These are phyloP conservation scores for Pythium coloratum DNA, from an alignment of 352 stramenopile species.

Conservation along the genomic window DNA sequence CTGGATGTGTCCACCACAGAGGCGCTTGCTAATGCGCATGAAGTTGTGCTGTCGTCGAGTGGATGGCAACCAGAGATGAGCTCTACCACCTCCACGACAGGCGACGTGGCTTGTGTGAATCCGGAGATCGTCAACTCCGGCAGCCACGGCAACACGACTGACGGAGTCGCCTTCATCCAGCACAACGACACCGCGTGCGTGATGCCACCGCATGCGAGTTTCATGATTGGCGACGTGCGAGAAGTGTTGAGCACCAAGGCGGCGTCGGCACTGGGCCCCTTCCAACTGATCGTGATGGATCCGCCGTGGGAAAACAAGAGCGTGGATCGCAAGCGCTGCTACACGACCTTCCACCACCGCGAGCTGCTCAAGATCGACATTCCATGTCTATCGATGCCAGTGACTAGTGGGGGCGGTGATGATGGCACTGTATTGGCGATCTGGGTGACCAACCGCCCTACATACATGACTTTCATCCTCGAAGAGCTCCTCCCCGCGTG, in stretches of 20 bases:
- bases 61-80: constrained; percentile 3
- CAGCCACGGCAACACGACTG: constrained; percentile 11
- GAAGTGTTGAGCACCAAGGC: constrained; percentile 27
- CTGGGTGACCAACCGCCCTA: constrained; percentile 75
- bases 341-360: constrained; percentile 61
- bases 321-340: constrained; percentile 50
- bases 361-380: constrained; percentile 39
- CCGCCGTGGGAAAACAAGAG: constrained; percentile 83
- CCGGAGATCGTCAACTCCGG: background rate
- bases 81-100: background rate
- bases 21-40: constrained; percentile 29
- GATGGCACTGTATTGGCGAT: constrained; percentile 58
- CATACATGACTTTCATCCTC: constrained; percentile 57
- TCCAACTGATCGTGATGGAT: constrained; percentile 62
- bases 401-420: constrained; percentile 22
- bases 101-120: background rate
- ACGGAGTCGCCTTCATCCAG: background rate
- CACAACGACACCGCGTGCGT: constrained; percentile 23
- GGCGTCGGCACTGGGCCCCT: constrained; percentile 20
- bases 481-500: constrained; percentile 54
- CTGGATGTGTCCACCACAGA: constrained; percentile 27
- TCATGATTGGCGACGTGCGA: constrained; percentile 26
- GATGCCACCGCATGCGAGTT: constrained; percentile 26
- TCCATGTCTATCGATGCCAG: constrained; percentile 24
- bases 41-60: background rate